phyloP scores from a whole-genome alignment of 257 asterid species.

The Jaltomata sinuosa region DNA sequence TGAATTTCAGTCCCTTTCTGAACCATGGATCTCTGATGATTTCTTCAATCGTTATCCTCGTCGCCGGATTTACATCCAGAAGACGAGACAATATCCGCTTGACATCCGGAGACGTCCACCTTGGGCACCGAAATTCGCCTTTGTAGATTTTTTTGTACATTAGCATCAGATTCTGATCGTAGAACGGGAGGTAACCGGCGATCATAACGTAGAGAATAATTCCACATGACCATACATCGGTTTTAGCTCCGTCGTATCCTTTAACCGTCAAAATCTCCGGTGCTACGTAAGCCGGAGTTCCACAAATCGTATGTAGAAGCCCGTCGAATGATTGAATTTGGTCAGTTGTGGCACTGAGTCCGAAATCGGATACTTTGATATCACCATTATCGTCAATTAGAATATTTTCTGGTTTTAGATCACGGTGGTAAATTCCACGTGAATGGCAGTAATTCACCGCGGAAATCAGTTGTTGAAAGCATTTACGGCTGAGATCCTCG shows the following conservation, averaged over 20 bases:
- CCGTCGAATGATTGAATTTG: conserved; percentile 53
- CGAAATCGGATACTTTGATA: conserved; percentile 79
- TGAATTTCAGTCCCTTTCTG: conserved; percentile 39
- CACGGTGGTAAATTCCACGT: conserved; percentile 80
- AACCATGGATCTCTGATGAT: conserved; percentile 77
- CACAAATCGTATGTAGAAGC: conserved; percentile 74
- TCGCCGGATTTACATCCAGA: conserved; percentile 55
- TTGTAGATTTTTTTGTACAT: conserved; percentile 39
- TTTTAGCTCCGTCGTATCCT: conserved; percentile 81
- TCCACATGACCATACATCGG: conserved; percentile 88
- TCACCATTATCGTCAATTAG: conserved; percentile 72
- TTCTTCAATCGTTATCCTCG: conserved; percentile 65
- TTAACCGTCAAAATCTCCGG: conserved; percentile 75
- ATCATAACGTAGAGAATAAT: conserved; percentile 40
- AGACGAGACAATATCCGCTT: conserved; percentile 55
- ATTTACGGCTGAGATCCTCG: conserved; percentile 56
- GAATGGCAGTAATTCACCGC: conserved; percentile 70
- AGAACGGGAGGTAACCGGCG: conserved; percentile 70
- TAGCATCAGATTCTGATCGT: conserved; percentile 49
- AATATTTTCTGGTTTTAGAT: conserved; percentile 82
- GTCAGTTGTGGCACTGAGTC: conserved; percentile 66
- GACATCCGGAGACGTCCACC: conserved; percentile 9
- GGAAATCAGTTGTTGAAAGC: conserved; percentile 78
- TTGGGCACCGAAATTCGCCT: not conserved
- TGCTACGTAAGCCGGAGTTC: conserved; percentile 96